A percentile compares a stretch with the other conserved stretches of the same genome.
These are phyloP conservation scores for Hymenoscyphus scutula DNA, from an alignment of 2,329 filamentous ascomycete genomes.

Conservation along the genomic window DNA sequence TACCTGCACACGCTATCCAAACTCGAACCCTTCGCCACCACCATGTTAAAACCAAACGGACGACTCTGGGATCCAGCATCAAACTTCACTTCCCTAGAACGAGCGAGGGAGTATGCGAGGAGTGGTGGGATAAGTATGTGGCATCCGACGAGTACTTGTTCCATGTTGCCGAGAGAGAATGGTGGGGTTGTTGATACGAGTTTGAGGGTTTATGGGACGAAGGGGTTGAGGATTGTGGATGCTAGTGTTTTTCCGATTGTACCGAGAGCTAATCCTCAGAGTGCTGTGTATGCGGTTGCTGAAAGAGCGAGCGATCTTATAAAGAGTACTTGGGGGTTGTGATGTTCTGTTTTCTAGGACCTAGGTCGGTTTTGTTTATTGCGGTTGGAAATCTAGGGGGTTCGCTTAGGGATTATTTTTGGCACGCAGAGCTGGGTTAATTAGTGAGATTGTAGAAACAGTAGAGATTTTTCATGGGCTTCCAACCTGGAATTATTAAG, in stretches of 20 bases:
- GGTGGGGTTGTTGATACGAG: conserved; percentile 20
- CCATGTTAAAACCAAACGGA: background rate
- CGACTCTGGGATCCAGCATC: background rate
- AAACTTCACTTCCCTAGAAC: background rate
- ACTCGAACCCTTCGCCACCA: background rate
- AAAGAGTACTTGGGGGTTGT: background rate
- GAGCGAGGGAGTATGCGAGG: background rate
- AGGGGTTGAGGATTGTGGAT: conserved; percentile 12
- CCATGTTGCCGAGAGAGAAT: conserved; percentile 17
- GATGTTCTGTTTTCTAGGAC: background rate
- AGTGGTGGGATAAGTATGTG: background rate
- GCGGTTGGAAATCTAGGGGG: too few relatives aligned
- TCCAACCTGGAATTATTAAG: too few relatives aligned
- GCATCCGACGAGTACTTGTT: conserved; percentile 38
- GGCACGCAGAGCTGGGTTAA: too few relatives aligned
- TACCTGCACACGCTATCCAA: background rate
- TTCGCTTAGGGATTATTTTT: too few relatives aligned
- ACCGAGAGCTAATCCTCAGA: background rate
- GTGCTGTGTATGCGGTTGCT: conserved; percentile 6
- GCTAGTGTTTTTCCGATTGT: conserved; percentile 4
- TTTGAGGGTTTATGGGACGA: conserved; percentile 19
- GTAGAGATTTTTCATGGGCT: too few relatives aligned
- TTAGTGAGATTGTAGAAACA: too few relatives aligned
- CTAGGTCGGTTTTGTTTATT: too few relatives aligned
- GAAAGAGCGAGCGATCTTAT: background rate